These are phyloP conservation scores for Blastobotrys malaysiensis DNA, from an alignment of 1,139 yeast species.

Conservation along the genomic window DNA sequence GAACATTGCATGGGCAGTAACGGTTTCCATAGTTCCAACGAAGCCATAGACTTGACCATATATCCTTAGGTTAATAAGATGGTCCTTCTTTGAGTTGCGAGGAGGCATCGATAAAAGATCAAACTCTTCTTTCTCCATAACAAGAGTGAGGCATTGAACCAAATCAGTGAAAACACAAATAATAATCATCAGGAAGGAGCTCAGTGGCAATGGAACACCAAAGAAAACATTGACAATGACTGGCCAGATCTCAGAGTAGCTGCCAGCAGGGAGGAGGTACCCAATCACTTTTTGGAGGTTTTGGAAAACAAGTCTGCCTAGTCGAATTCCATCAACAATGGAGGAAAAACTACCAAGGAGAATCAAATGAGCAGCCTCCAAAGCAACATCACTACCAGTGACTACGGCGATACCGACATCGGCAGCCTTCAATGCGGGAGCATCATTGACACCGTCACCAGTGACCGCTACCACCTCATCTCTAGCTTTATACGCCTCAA, in stretches of 20 bases:
- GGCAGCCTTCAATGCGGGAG: conserved; percentile 48
- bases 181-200: conserved; percentile 49
- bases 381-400: conserved; percentile 52
- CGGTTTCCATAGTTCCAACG: conserved; percentile 41
- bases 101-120: conserved; percentile 43
- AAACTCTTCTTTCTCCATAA: conserved; percentile 43
- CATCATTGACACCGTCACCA: conserved; percentile 52
- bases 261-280: conserved; percentile 51
- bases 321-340: conserved; percentile 42
- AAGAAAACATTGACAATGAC: conserved; percentile 44
- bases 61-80: conserved; percentile 41
- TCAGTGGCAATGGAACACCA: conserved; percentile 48
- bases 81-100: conserved; percentile 41
- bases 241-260: conserved; percentile 51
- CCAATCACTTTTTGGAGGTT: conserved; percentile 47
- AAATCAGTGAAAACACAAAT: conserved; percentile 45
- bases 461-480: conserved; percentile 47
- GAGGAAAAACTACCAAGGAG: conserved; percentile 39
- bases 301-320: conserved; percentile 44
- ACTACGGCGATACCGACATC: conserved; percentile 50
- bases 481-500: conserved; percentile 44
- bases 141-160: conserved; percentile 42
- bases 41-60: conserved; percentile 43
- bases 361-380: conserved; percentile 51
- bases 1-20: conserved; percentile 42